phyloP scores from a whole-genome alignment of 495 filamentous ascomycete species.

The Elasticomyces elasticus region DNA sequence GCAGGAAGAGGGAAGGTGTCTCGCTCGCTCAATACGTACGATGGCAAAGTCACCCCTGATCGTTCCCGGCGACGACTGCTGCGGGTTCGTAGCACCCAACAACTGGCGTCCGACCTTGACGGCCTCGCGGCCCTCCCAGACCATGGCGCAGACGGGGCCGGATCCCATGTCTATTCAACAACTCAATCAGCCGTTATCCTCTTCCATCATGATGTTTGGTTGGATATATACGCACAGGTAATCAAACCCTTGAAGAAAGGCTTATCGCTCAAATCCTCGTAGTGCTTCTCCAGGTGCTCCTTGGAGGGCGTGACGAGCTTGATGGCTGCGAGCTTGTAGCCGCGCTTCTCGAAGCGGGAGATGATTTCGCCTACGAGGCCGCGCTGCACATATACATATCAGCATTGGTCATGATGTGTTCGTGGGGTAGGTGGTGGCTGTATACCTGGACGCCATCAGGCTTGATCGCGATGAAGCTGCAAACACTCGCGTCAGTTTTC shows the following conservation, averaged over 20 bases:
- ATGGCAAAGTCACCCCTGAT: constrained; percentile 75
- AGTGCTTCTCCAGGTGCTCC: constrained; percentile 96
- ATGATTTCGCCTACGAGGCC: constrained; percentile 95
- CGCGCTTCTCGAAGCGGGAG: constrained; percentile 82
- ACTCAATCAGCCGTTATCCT: neutral
- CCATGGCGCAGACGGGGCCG: constrained; percentile 96
- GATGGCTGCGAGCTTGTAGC: constrained; percentile 96
- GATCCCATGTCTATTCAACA: constrained; percentile 71
- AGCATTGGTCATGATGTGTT: no score
- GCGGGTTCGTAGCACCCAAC: constrained; percentile 96
- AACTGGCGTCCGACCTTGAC: constrained; percentile 96
- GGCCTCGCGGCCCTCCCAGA: constrained; percentile 95
- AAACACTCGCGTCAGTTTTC: constrained; percentile 8
- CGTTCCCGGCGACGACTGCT: constrained; percentile 85
- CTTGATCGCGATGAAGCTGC: constrained; percentile 98
- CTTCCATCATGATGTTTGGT: neutral
- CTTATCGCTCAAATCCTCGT: constrained; percentile 83
- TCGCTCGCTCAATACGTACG: constrained; percentile 13
- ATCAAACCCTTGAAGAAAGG: constrained; percentile 92
- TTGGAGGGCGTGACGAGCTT: constrained; percentile 82
- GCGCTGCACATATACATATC: no score
- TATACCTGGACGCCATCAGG: constrained; percentile 96
- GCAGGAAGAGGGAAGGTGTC: neutral
- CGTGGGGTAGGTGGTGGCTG: constrained; percentile 17
- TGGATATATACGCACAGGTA: constrained; percentile 48